A percentile compares a stretch with the other conserved stretches of the same genome.
Evolutionary conservation across 2,329 filamentous ascomycete species (phyloP).

Genomic region (Whalleya microplaca): DNA sequence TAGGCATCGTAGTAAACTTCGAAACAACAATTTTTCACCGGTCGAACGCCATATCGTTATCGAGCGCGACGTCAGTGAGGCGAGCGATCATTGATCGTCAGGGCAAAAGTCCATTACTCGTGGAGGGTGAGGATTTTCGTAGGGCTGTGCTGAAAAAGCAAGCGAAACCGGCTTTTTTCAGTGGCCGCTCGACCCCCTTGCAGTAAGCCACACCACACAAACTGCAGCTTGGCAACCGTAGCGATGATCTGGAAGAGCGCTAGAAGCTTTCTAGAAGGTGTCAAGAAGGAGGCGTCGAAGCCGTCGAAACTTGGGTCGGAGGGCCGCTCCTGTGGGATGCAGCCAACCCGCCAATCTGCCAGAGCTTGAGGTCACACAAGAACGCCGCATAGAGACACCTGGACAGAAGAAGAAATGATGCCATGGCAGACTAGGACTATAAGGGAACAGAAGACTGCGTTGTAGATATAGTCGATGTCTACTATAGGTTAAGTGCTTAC

Average conservation of each 20-base stretch:
- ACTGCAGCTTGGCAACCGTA: constrained; percentile 15
- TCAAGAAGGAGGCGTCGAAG: constrained; percentile 10
- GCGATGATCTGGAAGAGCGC: constrained; percentile 19
- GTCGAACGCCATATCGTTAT: background rate
- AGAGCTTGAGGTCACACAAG: constrained; percentile 14
- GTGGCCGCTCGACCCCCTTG: background rate
- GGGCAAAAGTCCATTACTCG: constrained; percentile 8
- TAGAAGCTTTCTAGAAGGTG: constrained; percentile 35
- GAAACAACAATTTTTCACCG: constrained; percentile 10
- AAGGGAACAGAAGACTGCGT: background rate
- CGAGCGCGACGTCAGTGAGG: constrained; percentile 9
- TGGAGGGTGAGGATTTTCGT: constrained; percentile 1
- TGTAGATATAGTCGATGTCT: background rate
- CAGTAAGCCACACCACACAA: background rate
- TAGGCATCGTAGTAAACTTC: constrained; percentile 10
- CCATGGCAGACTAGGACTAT: background rate
- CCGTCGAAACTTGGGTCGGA: constrained; percentile 10
- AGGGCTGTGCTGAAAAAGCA: constrained; percentile 15
- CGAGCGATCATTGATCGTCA: constrained; percentile 6
- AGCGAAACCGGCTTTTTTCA: constrained; percentile 19
- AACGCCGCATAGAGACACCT: background rate
- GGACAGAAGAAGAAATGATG: background rate
- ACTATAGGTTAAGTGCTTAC: background rate
- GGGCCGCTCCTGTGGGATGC: constrained; percentile 29
- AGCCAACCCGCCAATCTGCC: constrained; percentile 13